These are phyloP conservation scores for Forsythia viridissima DNA, from an alignment of 257 asterid species.

Conservation along the genomic window DNA sequence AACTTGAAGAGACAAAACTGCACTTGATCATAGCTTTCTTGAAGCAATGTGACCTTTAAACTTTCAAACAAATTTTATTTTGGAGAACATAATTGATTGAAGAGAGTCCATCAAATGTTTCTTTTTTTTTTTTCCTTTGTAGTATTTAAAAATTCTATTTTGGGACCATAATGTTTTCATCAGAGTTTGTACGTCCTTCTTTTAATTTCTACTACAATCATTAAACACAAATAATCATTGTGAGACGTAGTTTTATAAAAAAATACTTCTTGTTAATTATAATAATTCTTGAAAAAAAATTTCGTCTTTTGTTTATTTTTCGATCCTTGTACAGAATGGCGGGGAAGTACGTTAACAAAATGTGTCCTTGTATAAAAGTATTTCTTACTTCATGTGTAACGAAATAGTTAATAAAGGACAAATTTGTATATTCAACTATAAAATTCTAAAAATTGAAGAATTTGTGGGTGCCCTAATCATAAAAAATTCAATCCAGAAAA, in stretches of 20 bases:
- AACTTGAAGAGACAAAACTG: background rate
- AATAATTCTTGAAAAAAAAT: too few relatives aligned
- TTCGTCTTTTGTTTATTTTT: background rate
- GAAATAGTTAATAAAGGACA: constrained; percentile 25
- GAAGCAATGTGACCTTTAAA: background rate
- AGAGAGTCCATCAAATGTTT: too few relatives aligned
- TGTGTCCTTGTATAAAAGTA: background rate
- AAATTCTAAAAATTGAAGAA: background rate
- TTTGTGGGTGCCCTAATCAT: constrained; percentile 33
- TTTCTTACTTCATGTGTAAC: background rate
- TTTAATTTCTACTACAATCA: background rate
- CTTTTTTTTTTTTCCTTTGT: too few relatives aligned
- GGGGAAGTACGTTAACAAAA: background rate
- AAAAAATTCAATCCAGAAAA: constrained; percentile 23
- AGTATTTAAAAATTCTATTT: too few relatives aligned
- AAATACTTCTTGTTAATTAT: too few relatives aligned
- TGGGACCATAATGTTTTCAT: background rate
- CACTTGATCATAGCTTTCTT: background rate
- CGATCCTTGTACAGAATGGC: background rate
- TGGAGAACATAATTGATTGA: too few relatives aligned
- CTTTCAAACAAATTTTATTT: background rate
- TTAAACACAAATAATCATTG: background rate
- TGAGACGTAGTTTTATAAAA: too few relatives aligned
- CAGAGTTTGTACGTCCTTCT: too few relatives aligned
- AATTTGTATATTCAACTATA: constrained; percentile 25